phyloP scores from a whole-genome alignment of 1,139 yeast species.

The Suhomyces maxii region DNA sequence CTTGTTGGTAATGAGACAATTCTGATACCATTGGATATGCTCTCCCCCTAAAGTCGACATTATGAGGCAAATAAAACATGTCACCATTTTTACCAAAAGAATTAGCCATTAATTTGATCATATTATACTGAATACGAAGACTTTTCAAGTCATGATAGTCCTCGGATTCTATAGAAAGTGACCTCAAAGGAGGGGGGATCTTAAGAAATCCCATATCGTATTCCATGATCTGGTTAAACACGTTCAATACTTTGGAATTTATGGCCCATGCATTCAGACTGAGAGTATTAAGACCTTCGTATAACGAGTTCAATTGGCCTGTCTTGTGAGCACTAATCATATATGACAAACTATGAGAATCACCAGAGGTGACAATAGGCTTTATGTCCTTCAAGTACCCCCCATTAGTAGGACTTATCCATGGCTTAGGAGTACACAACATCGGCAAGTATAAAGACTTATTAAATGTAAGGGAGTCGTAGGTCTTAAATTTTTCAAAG shows the following conservation, averaged over 20 bases:
- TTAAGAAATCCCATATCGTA: slow-evolving; percentile 27
- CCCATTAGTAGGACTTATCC: slow-evolving; percentile 37
- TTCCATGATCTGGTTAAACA: slow-evolving; percentile 25
- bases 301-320: slow-evolving; percentile 37
- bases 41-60: slow-evolving; percentile 45
- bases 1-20: slow-evolving; percentile 40
- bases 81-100: slow-evolving; percentile 37
- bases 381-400: slow-evolving; percentile 33
- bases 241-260: slow-evolving; percentile 25
- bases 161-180: slow-evolving; percentile 2
- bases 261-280: slow-evolving; percentile 41
- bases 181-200: slow-evolving; percentile 26
- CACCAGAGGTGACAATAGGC: slow-evolving; percentile 27
- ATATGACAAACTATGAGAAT: slow-evolving; percentile 18
- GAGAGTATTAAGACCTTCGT: slow-evolving; percentile 30
- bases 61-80: slow-evolving; percentile 40
- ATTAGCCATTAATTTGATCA: slow-evolving; percentile 25
- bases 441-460: slow-evolving; percentile 35
- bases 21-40: slow-evolving; percentile 41
- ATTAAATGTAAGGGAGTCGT: slow-evolving; percentile 15
- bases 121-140: slow-evolving; percentile 24
- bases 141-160: slow-evolving; percentile 19
- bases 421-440: slow-evolving; percentile 40
- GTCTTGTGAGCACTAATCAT: slow-evolving; percentile 28
- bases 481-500: slow-evolving; percentile 17